Percentiles rank a stretch among this genome's conserved stretches.
phyloP scores from a whole-genome alignment of 2,329 filamentous ascomycete species.

The Ramichloridium luteum region DNA sequence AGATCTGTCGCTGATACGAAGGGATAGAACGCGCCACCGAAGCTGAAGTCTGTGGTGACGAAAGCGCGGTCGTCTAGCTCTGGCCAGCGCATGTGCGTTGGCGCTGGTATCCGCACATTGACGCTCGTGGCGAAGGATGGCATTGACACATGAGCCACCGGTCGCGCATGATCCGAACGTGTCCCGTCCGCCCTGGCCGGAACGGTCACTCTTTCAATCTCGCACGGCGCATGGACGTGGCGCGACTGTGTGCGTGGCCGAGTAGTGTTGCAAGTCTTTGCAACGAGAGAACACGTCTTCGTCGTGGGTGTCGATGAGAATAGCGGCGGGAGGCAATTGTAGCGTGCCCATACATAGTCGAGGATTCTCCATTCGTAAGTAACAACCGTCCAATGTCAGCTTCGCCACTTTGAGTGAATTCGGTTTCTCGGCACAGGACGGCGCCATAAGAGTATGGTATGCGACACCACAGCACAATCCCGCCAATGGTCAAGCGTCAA shows the following conservation, averaged over 20 bases:
- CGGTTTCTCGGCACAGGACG: constrained; percentile 32
- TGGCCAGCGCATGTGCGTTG: constrained; percentile 26
- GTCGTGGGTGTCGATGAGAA: constrained; percentile 28
- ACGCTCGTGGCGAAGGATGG: constrained; percentile 31
- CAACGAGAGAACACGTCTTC: constrained; percentile 28
- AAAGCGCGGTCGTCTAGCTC: constrained; percentile 21
- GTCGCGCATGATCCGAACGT: constrained; percentile 27
- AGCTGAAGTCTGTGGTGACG: constrained; percentile 28
- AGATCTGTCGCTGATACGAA: constrained; percentile 28
- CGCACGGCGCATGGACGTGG: constrained; percentile 35
- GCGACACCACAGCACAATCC: too few relatives aligned
- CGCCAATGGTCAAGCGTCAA: too few relatives aligned
- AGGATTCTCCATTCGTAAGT: constrained; percentile 37
- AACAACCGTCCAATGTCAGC: constrained; percentile 40
- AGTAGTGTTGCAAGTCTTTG: constrained; percentile 22
- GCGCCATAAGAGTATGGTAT: too few relatives aligned
- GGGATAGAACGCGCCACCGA: constrained; percentile 36
- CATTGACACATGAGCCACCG: constrained; percentile 32
- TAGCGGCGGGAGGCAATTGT: constrained; percentile 36
- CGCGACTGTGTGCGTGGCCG: constrained; percentile 13
- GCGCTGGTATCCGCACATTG: constrained; percentile 22
- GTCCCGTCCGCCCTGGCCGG: constrained; percentile 22
- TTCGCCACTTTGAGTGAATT: constrained; percentile 22
- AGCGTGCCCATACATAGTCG: constrained; percentile 42
- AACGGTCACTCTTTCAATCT: constrained; percentile 31